These are phyloP conservation scores for Heracleum sosnowskyi DNA, from an alignment of 129 eudicot genomes.

Conservation along the genomic window DNA sequence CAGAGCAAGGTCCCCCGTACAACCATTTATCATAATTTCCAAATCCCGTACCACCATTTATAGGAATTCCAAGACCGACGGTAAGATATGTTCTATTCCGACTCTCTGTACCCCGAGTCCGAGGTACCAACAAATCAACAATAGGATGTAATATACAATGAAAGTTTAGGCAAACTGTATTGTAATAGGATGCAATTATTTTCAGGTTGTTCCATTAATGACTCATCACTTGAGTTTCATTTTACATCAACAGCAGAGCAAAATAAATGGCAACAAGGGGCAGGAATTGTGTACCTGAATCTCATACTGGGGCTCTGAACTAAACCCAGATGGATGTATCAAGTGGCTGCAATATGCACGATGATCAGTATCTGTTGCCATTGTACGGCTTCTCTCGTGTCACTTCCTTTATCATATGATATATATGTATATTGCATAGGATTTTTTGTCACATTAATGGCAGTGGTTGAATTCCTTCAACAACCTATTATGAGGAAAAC, in stretches of 20 bases:
- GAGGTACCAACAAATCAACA: too few relatives aligned
- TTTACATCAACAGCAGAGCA: too few relatives aligned
- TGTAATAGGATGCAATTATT: too few relatives aligned
- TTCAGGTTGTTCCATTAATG: too few relatives aligned
- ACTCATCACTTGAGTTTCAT: too few relatives aligned
- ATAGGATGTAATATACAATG: too few relatives aligned
- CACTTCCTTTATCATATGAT: neutral
- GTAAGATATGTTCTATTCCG: neutral
- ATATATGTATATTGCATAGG: neutral
- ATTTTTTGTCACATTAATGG: neutral
- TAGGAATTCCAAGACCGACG: neutral
- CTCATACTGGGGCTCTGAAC: neutral
- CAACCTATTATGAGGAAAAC: neutral
- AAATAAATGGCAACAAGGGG: too few relatives aligned
- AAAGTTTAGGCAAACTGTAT: too few relatives aligned
- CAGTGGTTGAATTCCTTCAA: neutral
- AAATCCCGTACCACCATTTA: neutral
- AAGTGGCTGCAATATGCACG: conserved; percentile 7
- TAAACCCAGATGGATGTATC: neutral
- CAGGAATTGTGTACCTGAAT: neutral
- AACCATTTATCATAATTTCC: neutral
- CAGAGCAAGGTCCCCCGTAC: neutral
- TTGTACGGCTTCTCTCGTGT: neutral
- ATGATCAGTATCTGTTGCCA: conserved; percentile 13
- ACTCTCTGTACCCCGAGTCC: neutral